Percentiles rank a stretch among this genome's conserved stretches.
Conservation (phyloP, 352 stramenopile genomes). For the Globisporangium spinosum region DNA sequence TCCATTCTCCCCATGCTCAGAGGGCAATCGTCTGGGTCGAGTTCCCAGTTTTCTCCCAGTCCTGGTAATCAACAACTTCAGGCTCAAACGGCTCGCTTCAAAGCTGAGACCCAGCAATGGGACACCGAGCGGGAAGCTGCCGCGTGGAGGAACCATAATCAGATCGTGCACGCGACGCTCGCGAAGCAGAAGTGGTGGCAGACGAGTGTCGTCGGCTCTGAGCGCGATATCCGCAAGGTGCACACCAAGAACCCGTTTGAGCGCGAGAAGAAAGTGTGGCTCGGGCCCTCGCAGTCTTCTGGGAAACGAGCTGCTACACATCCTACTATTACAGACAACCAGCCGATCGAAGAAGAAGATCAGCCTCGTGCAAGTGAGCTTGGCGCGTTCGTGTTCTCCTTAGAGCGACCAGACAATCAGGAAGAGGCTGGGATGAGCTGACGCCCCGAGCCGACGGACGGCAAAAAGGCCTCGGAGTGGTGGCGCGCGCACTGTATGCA, state of each 20-base stretch:
- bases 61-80: neutral
- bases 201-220: conserved; percentile 40
- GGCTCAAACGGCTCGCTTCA: conserved; percentile 11
- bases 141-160: conserved; percentile 41
- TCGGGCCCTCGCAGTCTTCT: conserved; percentile 28
- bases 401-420: conserved; percentile 1
- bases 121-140: conserved; percentile 19
- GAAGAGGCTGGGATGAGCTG: neutral
- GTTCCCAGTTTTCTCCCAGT: neutral
- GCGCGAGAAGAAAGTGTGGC: conserved; percentile 42
- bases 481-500: conserved; percentile 59
- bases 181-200: conserved; percentile 46
- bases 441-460: conserved; percentile 14
- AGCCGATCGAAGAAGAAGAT: neutral
- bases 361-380: conserved; percentile 13
- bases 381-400: conserved; percentile 40
- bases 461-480: conserved; percentile 46
- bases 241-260: conserved; percentile 42
- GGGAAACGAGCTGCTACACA: neutral
- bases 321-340: neutral
- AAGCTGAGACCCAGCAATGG: conserved; percentile 13
- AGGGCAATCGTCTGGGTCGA: neutral
- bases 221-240: conserved; percentile 44
- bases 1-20: neutral
- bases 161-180: conserved; percentile 29